phyloP scores from a whole-genome alignment of 768 basidiomycete species.

The Roridomyces roridus region DNA sequence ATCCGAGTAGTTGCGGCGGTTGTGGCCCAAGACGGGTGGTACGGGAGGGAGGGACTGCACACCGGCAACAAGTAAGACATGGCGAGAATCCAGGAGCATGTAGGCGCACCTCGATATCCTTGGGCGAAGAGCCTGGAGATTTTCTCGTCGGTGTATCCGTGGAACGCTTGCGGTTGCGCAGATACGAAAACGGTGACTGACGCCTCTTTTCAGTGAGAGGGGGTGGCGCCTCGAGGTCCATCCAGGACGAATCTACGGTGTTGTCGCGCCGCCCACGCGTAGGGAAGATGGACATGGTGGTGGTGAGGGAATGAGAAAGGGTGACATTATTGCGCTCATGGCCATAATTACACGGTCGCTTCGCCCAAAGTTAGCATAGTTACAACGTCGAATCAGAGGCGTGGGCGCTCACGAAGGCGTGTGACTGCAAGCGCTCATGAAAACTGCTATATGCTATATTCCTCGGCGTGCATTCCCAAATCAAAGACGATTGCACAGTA shows the following conservation, averaged over 20 bases:
- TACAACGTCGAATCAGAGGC: too few species aligned
- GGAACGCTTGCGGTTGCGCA: conserved; percentile 23
- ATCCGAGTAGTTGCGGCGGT: conserved; percentile 18
- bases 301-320: not conserved
- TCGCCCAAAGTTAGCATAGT: too few species aligned
- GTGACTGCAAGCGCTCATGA: too few species aligned
- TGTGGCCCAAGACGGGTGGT: conserved; percentile 6
- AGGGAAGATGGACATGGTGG: conserved; percentile 18
- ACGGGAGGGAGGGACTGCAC: conserved; percentile 18
- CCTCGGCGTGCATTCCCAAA: too few species aligned
- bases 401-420: too few species aligned
- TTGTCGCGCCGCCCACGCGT: conserved; percentile 13
- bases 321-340: too few species aligned
- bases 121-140: not conserved
- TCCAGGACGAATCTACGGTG: conserved; percentile 12
- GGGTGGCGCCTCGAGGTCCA: conserved; percentile 19
- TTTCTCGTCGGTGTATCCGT: conserved; percentile 11
- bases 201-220: conserved; percentile 11
- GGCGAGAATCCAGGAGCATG: not conserved
- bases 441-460: too few species aligned
- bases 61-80: not conserved
- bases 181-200: conserved; percentile 19
- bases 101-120: conserved; percentile 6
- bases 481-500: too few species aligned
- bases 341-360: too few species aligned